Percentiles rank a stretch among this genome's conserved stretches.
Conservation (phyloP, 768 basidiomycete species). For the Rhizopogon vinicolor region DNA sequence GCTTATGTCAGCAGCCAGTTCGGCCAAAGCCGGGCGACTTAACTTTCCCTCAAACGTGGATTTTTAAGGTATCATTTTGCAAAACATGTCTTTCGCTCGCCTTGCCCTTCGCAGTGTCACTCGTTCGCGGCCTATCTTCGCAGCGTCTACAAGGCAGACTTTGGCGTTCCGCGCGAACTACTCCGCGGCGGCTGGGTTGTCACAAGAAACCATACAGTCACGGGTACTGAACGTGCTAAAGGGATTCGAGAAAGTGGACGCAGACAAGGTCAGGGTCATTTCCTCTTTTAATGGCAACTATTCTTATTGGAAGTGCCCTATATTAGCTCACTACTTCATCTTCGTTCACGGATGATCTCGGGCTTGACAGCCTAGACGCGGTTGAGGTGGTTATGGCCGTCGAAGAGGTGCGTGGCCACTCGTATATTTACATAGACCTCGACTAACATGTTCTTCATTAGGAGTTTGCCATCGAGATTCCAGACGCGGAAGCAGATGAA, state of each 20-base stretch:
- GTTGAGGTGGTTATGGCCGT: conserved; percentile 99
- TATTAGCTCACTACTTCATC: conserved; percentile 58
- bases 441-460: conserved; percentile 25
- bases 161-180: conserved; percentile 25
- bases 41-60: neutral
- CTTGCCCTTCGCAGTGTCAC: conserved; percentile 27
- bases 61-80: neutral
- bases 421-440: conserved; percentile 3
- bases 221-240: conserved; percentile 27
- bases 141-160: conserved; percentile 20
- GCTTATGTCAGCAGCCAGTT: neutral
- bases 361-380: conserved; percentile 86
- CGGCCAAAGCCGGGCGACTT: conserved; percentile 22
- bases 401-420: conserved; percentile 62
- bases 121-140: conserved; percentile 21
- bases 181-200: conserved; percentile 20
- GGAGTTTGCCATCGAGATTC: conserved; percentile 98
- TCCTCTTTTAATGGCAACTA: conserved; percentile 17
- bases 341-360: conserved; percentile 53
- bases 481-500: conserved; percentile 92
- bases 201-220: conserved; percentile 18
- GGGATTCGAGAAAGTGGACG: conserved; percentile 25
- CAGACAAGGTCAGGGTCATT: conserved; percentile 18
- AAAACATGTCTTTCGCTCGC: conserved; percentile 30
- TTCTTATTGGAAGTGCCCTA: conserved; percentile 18